Percentiles rank a stretch among this genome's conserved stretches.
Evolutionary conservation across 805 yeast species (phyloP).

Genomic region (Debaryomyces hansenii): DNA sequence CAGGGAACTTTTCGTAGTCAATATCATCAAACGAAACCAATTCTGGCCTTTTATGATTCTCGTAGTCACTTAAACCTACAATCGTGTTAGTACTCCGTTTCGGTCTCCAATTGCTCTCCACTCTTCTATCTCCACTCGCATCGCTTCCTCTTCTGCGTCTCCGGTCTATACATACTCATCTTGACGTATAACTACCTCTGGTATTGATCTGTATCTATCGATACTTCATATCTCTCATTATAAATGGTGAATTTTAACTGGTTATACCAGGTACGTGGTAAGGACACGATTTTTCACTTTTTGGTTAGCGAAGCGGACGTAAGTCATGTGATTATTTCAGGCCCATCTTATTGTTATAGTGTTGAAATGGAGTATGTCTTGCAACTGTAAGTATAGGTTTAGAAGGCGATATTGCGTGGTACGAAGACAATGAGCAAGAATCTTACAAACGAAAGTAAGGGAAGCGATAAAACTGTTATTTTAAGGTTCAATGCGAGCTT

Average conservation of each 20-base stretch:
- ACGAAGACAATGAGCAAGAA: slow-evolving; percentile 1
- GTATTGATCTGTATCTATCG: not conserved
- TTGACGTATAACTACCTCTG: not conserved
- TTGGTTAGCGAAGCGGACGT: not conserved
- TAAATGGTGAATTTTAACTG: slow-evolving; percentile 9
- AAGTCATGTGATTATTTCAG: not conserved
- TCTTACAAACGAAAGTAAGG: not conserved
- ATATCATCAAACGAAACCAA: slow-evolving; percentile 82
- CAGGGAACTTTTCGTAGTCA: slow-evolving; percentile 64
- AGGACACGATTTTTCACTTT: slow-evolving; percentile 1
- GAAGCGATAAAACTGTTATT: slow-evolving; percentile 2
- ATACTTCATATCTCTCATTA: not conserved
- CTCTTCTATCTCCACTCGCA: not conserved
- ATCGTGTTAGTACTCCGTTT: slow-evolving; percentile 1
- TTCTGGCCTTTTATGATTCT: slow-evolving; percentile 56
- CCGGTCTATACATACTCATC: slow-evolving; percentile 17
- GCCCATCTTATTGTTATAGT: too few species aligned
- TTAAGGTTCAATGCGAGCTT: slow-evolving; percentile 57
- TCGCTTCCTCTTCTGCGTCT: not conserved
- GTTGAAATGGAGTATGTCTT: too few species aligned
- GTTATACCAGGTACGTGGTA: not conserved
- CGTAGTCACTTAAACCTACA: slow-evolving; percentile 32
- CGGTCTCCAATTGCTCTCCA: slow-evolving; percentile 2
- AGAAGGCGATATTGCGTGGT: not conserved
- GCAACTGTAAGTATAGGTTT: too few species aligned